phyloP scores from a whole-genome alignment of 768 basidiomycete species.

The Suillus subaureus region DNA sequence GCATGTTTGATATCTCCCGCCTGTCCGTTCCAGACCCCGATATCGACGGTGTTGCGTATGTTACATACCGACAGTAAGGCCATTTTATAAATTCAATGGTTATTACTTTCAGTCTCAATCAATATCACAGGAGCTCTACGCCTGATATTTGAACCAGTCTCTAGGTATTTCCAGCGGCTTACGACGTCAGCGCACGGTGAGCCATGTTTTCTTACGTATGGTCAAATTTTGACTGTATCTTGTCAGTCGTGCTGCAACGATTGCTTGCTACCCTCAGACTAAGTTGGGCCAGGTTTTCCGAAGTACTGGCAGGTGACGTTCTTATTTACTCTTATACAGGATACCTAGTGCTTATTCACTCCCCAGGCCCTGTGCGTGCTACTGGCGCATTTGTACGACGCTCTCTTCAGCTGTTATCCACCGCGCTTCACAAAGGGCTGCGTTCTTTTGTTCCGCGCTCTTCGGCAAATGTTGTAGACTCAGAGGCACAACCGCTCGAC shows the following conservation, averaged over 20 bases:
- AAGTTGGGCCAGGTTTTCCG: neutral
- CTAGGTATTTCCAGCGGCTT: neutral
- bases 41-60: neutral
- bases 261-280: neutral
- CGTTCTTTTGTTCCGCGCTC: neutral
- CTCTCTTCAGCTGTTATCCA: neutral
- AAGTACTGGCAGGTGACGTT: neutral
- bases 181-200: neutral
- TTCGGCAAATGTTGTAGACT: neutral
- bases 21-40: slow-evolving; percentile 11
- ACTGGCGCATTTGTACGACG: neutral
- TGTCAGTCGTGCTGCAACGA: neutral
- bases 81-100: no score
- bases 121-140: neutral
- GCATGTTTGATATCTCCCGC: slow-evolving; percentile 4
- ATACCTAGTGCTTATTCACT: neutral
- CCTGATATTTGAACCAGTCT: neutral
- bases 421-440: neutral
- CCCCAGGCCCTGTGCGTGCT: neutral
- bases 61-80: neutral
- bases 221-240: neutral
- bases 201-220: neutral
- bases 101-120: neutral
- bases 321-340: neutral
- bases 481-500: neutral